phyloP scores from a whole-genome alignment of 2,329 filamentous ascomycete species.

The Sclerotinia subarctica region DNA sequence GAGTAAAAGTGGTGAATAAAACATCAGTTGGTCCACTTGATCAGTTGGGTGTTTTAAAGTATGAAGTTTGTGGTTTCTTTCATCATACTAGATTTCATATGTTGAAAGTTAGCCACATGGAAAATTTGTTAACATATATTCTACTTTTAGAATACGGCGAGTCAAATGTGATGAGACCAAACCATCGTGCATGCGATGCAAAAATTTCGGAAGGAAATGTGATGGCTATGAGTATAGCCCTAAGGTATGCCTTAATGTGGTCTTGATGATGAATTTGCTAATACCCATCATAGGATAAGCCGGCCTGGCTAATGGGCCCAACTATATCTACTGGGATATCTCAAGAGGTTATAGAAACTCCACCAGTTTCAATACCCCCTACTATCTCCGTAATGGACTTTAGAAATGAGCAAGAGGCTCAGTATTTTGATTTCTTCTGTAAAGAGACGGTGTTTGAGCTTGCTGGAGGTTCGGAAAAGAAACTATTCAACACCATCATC shows the following conservation, averaged over 20 bases:
- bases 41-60: not conserved
- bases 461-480: conserved; percentile 23
- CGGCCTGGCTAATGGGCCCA: conserved; percentile 18
- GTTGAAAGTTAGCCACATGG: not conserved
- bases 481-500: conserved; percentile 26
- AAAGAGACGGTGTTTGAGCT: conserved; percentile 26
- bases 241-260: conserved; percentile 5
- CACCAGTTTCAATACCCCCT: not conserved
- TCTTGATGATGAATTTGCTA: not conserved
- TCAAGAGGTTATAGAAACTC: conserved; percentile 1
- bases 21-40: not conserved
- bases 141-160: conserved; percentile 13
- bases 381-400: conserved; percentile 21
- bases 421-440: conserved; percentile 30
- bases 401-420: conserved; percentile 24
- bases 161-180: conserved; percentile 24
- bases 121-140: not conserved
- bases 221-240: conserved; percentile 21
- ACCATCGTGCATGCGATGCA: conserved; percentile 18
- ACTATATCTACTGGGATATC: conserved; percentile 20
- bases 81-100: conserved; percentile 16
- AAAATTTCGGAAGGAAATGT: conserved; percentile 21
- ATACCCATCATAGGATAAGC: conserved; percentile 11
- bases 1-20: conserved; percentile 4
- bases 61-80: conserved; percentile 18